Conservation (phyloP, 2,329 filamentous ascomycete genomes). For the Penicillium sp. region DNA sequence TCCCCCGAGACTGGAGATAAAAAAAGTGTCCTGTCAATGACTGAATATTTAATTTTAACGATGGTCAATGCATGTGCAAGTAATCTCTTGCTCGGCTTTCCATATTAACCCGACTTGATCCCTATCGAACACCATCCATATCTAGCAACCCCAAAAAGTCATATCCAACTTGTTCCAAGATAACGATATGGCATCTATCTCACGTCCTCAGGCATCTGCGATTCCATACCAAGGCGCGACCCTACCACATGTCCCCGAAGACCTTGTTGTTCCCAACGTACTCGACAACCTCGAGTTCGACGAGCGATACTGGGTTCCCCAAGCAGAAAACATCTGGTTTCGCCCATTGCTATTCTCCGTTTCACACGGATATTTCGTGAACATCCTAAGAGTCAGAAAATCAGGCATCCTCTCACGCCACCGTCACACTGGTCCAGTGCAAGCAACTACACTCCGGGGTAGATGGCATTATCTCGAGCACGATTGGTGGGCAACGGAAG, state of each 20-base stretch:
- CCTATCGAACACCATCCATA: too few species aligned
- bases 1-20: too few species aligned
- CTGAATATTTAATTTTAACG: too few species aligned
- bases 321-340: constrained; percentile 29
- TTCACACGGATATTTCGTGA: constrained; percentile 31
- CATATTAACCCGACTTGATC: too few species aligned
- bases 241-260: constrained; percentile 19
- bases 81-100: too few species aligned
- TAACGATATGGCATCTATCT: background rate
- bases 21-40: too few species aligned
- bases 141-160: too few species aligned
- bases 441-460: constrained; percentile 29
- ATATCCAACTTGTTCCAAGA: too few species aligned
- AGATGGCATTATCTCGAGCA: constrained; percentile 38
- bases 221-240: constrained; percentile 23
- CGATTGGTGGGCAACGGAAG: constrained; percentile 33
- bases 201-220: constrained; percentile 5
- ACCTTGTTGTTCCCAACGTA: constrained; percentile 15
- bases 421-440: constrained; percentile 30
- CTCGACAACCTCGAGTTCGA: constrained; percentile 25
- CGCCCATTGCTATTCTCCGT: constrained; percentile 28
- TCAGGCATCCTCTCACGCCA: constrained; percentile 32
- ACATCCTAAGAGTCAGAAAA: constrained; percentile 28
- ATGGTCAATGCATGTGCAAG: too few species aligned
- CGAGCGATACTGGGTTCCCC: constrained; percentile 30